Percentiles rank a stretch among this genome's conserved stretches.
Evolutionary conservation across 768 basidiomycete species (phyloP).

Genomic region (Auriscalpium microsporum): DNA sequence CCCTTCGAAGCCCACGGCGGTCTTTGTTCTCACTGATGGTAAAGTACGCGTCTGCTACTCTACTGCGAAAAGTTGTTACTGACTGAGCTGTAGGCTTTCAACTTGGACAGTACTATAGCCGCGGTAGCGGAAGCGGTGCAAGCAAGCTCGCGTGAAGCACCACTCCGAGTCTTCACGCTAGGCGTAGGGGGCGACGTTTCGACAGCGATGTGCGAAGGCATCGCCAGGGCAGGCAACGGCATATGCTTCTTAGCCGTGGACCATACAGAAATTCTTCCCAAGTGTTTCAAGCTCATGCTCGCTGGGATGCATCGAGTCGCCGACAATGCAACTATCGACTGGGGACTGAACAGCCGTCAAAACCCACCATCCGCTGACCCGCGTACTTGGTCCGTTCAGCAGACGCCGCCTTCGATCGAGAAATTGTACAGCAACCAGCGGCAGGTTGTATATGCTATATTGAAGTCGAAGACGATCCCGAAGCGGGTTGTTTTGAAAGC

Average conservation of each 20-base stretch:
- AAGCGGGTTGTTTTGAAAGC: conserved; percentile 20
- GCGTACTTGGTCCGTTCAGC: conserved; percentile 17
- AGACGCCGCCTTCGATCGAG: conserved; percentile 24
- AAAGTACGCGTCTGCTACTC: conserved; percentile 21
- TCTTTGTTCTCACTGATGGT: conserved; percentile 58
- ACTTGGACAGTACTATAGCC: conserved; percentile 14
- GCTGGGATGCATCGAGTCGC: conserved; percentile 43
- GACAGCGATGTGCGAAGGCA: conserved; percentile 40
- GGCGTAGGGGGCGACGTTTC: conserved; percentile 48
- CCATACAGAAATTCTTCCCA: conserved; percentile 37
- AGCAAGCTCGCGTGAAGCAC: conserved; percentile 21
- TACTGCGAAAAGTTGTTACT: background rate
- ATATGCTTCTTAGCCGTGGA: conserved; percentile 37
- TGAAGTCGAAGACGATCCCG: conserved; percentile 19
- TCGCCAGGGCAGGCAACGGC: conserved; percentile 50
- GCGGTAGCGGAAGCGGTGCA: conserved; percentile 26
- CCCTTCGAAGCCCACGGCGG: conserved; percentile 31
- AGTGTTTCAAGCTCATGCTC: conserved; percentile 41
- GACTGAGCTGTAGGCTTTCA: conserved; percentile 2
- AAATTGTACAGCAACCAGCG: conserved; percentile 28
- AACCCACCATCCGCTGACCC: background rate
- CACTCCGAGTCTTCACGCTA: conserved; percentile 46
- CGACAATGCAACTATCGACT: conserved; percentile 39
- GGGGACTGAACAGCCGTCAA: conserved; percentile 22
- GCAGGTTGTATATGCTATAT: conserved; percentile 27